These are phyloP conservation scores for Aspergillus terreus DNA, from an alignment of 2,329 filamentous ascomycete species.

Conservation along the genomic window DNA sequence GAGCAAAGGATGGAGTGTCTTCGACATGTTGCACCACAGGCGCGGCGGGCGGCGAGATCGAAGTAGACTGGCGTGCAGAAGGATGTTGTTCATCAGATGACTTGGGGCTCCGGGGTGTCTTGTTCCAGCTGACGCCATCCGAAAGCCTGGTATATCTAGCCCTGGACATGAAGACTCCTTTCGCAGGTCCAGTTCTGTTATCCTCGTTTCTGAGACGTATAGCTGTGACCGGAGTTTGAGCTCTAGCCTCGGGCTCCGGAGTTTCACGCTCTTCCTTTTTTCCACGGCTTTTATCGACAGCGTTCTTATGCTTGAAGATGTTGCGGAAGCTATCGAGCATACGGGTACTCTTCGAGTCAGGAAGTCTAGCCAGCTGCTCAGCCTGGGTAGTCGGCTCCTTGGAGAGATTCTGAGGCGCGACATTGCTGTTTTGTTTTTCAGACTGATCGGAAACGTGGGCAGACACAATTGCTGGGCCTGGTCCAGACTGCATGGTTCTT, in stretches of 20 bases:
- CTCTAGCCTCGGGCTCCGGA: neutral
- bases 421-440: slow-evolving; percentile 2
- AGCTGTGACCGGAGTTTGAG: neutral
- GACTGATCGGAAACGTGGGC: neutral
- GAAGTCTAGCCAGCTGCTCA: neutral
- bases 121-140: slow-evolving; percentile 10
- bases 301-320: slow-evolving; percentile 15
- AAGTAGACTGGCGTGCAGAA: neutral
- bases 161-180: slow-evolving; percentile 1
- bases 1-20: slow-evolving; percentile 14
- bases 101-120: slow-evolving; percentile 9
- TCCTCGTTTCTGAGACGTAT: slow-evolving; percentile 1
- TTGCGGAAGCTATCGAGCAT: slow-evolving; percentile 17
- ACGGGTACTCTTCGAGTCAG: slow-evolving; percentile 13
- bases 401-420: neutral
- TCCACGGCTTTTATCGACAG: slow-evolving; percentile 6
- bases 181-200: slow-evolving; percentile 3
- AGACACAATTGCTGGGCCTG: neutral
- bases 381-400: neutral
- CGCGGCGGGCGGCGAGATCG: neutral
- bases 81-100: neutral
- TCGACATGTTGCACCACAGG: neutral
- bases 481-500: slow-evolving; percentile 1
- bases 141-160: slow-evolving; percentile 9
- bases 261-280: slow-evolving; percentile 4